Conservation (phyloP, 176 grass and related monocot species). For the Eragrostis curvula region DNA sequence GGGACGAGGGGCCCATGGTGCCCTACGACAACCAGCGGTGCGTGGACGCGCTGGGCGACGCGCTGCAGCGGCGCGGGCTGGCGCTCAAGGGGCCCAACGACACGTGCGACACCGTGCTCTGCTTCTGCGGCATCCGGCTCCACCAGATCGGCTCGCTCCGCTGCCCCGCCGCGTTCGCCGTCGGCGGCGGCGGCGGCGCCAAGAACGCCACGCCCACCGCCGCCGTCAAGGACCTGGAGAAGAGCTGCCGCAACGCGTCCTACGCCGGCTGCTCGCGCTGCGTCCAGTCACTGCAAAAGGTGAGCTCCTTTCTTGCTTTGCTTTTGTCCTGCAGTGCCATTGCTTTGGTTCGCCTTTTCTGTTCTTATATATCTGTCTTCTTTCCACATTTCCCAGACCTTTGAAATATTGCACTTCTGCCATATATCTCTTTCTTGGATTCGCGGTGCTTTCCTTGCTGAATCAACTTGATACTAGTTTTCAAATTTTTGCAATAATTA, state of each 20-base stretch:
- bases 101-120: conserved; percentile 89
- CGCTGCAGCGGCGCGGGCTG: conserved; percentile 74
- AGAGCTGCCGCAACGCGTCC: conserved; percentile 93
- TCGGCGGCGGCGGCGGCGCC: conserved; percentile 31
- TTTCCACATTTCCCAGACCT: not conserved
- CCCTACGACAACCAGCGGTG: conserved; percentile 98
- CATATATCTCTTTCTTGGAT: conserved; percentile 17
- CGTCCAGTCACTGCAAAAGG: conserved; percentile 90
- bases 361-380: not conserved
- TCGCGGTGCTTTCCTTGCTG: not conserved
- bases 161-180: conserved; percentile 87
- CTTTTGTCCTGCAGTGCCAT: conserved; percentile 14
- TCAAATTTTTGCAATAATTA: no score
- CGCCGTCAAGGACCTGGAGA: conserved; percentile 75
- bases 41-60: conserved; percentile 79
- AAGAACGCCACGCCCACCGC: conserved; percentile 88
- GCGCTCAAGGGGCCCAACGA: conserved; percentile 69
- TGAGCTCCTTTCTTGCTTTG: conserved; percentile 43
- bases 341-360: conserved; percentile 9
- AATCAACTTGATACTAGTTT: not conserved
- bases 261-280: conserved; percentile 88
- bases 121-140: conserved; percentile 98
- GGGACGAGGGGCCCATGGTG: conserved; percentile 78
- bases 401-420: not conserved
- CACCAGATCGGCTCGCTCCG: conserved; percentile 98